phyloP scores from a whole-genome alignment of 2,329 filamentous ascomycete genomes.

The Aschersonia sp. region DNA sequence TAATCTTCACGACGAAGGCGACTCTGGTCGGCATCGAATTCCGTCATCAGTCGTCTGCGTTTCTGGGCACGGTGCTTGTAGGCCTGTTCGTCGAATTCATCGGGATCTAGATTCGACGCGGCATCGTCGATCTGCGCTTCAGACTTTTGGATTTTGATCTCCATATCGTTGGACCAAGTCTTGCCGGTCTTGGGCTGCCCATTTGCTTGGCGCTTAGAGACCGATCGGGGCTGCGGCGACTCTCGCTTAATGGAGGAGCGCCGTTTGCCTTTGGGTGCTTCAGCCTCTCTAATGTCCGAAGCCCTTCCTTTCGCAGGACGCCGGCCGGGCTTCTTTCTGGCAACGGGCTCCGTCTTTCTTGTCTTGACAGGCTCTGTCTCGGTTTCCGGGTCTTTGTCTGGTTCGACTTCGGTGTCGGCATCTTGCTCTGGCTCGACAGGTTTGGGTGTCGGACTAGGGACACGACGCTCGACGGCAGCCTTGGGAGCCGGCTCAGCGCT shows the following conservation, averaged over 20 bases:
- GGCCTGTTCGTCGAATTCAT: conserved; percentile 26
- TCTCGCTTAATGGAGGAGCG: conserved; percentile 36
- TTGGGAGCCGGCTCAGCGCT: conserved; percentile 53
- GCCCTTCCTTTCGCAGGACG: conserved; percentile 33
- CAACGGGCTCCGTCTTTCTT: conserved; percentile 12
- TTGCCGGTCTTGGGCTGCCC: conserved; percentile 46
- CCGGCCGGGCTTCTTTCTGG: conserved; percentile 17
- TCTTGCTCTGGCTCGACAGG: conserved; percentile 9
- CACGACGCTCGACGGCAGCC: conserved; percentile 27
- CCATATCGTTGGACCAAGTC: conserved; percentile 40
- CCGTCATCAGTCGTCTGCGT: conserved; percentile 51
- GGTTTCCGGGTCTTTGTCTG: conserved; percentile 8
- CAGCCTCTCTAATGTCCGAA: conserved; percentile 34
- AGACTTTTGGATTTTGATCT: conserved; percentile 23
- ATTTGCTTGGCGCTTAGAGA: conserved; percentile 46
- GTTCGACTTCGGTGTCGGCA: neutral
- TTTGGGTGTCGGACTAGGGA: conserved; percentile 22
- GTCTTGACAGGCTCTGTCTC: conserved; percentile 15
- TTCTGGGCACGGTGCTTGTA: conserved; percentile 48
- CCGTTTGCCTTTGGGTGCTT: conserved; percentile 32
- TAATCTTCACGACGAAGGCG: conserved; percentile 48
- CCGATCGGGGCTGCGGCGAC: conserved; percentile 30
- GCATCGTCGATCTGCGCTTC: conserved; percentile 28
- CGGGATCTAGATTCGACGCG: conserved; percentile 29
- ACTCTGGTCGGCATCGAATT: conserved; percentile 47